A percentile compares a stretch with the other conserved stretches of the same genome.
phyloP scores from a whole-genome alignment of 2,329 filamentous ascomycete genomes.

The Fusarium avenaceum region DNA sequence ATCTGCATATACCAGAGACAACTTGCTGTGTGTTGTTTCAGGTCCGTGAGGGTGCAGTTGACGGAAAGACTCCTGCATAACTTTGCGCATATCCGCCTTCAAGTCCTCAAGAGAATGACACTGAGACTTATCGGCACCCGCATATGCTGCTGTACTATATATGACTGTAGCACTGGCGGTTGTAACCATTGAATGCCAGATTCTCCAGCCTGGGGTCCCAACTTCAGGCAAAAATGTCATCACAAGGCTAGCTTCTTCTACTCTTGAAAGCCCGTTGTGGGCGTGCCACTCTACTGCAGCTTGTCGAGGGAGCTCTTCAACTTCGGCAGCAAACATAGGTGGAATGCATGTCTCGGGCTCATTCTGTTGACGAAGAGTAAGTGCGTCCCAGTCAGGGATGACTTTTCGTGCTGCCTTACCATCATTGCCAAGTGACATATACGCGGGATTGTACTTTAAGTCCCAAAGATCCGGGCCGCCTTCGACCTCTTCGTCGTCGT shows the following conservation, averaged over 20 bases:
- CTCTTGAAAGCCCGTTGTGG: conserved; percentile 67
- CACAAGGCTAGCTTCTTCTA: conserved; percentile 50
- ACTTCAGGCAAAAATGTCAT: conserved; percentile 39
- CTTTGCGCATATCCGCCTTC: conserved; percentile 34
- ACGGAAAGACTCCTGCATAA: conserved; percentile 45
- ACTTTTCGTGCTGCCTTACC: conserved; percentile 41
- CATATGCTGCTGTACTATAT: conserved; percentile 51
- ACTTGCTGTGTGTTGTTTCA: conserved; percentile 17
- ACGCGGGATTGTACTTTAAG: conserved; percentile 68
- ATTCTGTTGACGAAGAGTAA: conserved; percentile 56
- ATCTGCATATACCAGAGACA: conserved; percentile 55
- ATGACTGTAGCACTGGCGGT: conserved; percentile 42
- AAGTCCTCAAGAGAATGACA: conserved; percentile 17
- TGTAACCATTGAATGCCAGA: conserved; percentile 50
- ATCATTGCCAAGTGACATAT: conserved; percentile 58
- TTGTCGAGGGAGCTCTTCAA: conserved; percentile 79
- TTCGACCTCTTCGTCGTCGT: conserved; percentile 64
- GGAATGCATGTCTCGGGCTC: conserved; percentile 61
- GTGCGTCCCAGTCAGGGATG: conserved; percentile 66
- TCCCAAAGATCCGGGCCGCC: conserved; percentile 77
- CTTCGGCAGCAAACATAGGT: conserved; percentile 80
- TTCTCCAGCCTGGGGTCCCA: conserved; percentile 45
- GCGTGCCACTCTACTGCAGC: conserved; percentile 88
- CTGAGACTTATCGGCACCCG: background rate
- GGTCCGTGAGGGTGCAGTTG: conserved; percentile 33